These are phyloP conservation scores for Rhizopogon vesiculosus DNA, from an alignment of 768 basidiomycete genomes.

Conservation along the genomic window DNA sequence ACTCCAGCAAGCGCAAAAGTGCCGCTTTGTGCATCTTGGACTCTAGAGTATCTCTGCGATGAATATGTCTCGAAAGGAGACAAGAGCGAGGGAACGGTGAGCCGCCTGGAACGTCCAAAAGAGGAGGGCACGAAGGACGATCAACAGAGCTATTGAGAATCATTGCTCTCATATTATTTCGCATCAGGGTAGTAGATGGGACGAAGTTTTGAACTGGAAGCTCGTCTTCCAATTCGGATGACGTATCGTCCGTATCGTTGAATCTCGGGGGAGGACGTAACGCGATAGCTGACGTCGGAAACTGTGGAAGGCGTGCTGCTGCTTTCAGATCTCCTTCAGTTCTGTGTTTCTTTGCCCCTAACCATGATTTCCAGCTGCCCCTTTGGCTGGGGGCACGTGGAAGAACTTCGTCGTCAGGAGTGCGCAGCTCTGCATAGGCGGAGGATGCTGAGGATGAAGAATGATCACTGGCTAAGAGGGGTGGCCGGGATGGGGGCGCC, in stretches of 20 bases:
- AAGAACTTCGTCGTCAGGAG: constrained; percentile 53
- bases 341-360: constrained; percentile 34
- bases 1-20: constrained; percentile 43
- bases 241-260: constrained; percentile 28
- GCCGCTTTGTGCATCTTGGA: constrained; percentile 45
- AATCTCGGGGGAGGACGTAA: constrained; percentile 15
- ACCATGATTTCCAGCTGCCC: constrained; percentile 56
- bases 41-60: constrained; percentile 35
- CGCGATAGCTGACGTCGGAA: constrained; percentile 14
- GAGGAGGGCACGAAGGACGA: constrained; percentile 40
- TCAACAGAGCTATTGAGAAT: constrained; percentile 44
- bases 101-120: constrained; percentile 33
- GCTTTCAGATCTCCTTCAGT: constrained; percentile 23
- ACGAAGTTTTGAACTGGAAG: constrained; percentile 12
- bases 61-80: constrained; percentile 34
- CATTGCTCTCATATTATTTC: constrained; percentile 35
- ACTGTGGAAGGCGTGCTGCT: constrained; percentile 27
- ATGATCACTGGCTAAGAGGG: constrained; percentile 26
- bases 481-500: constrained; percentile 12
- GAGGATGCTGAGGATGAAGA: constrained; percentile 64
- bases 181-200: constrained; percentile 27
- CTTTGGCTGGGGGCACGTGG: constrained; percentile 32
- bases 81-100: constrained; percentile 54
- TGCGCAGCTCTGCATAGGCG: constrained; percentile 47
- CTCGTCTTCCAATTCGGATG: constrained; percentile 33